Evolutionary conservation across 2,329 filamentous ascomycete species (phyloP).

Genomic region (Hortaea werneckii): DNA sequence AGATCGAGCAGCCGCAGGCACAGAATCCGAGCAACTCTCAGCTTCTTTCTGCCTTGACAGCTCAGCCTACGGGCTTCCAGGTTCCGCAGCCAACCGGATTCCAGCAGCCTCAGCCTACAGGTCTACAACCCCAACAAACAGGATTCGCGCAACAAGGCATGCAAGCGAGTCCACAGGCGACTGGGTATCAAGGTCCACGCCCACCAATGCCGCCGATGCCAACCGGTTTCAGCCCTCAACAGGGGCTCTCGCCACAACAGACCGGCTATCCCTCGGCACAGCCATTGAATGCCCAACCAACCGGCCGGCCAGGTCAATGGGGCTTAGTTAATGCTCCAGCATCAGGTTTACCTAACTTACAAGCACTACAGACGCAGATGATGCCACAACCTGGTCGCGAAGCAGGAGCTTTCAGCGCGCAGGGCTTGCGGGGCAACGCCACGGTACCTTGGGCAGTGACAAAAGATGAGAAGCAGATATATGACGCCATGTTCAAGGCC

Average conservation of each 20-base stretch:
- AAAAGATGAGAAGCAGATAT: slow-evolving; percentile 95
- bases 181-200: slow-evolving; percentile 69
- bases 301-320: slow-evolving; percentile 88
- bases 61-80: slow-evolving; percentile 46
- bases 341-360: slow-evolving; percentile 83
- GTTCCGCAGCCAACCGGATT: slow-evolving; percentile 48
- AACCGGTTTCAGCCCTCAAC: slow-evolving; percentile 53
- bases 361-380: slow-evolving; percentile 83
- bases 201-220: slow-evolving; percentile 80
- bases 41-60: slow-evolving; percentile 47
- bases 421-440: slow-evolving; percentile 82
- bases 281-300: slow-evolving; percentile 81
- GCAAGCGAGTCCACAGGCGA: slow-evolving; percentile 47
- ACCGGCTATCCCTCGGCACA: slow-evolving; percentile 58
- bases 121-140: slow-evolving; percentile 47
- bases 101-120: slow-evolving; percentile 43
- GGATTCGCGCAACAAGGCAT: slow-evolving; percentile 45
- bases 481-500: slow-evolving; percentile 86
- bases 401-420: slow-evolving; percentile 65
- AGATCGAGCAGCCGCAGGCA: slow-evolving; percentile 42
- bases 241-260: slow-evolving; percentile 48
- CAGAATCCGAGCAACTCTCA: slow-evolving; percentile 60
- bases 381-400: slow-evolving; percentile 96
- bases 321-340: slow-evolving; percentile 93
- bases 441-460: slow-evolving; percentile 98